Percentiles rank a stretch among this genome's conserved stretches.
Evolutionary conservation across 805 yeast species (phyloP).

Genomic region (Kodamaea neixiangensis): DNA sequence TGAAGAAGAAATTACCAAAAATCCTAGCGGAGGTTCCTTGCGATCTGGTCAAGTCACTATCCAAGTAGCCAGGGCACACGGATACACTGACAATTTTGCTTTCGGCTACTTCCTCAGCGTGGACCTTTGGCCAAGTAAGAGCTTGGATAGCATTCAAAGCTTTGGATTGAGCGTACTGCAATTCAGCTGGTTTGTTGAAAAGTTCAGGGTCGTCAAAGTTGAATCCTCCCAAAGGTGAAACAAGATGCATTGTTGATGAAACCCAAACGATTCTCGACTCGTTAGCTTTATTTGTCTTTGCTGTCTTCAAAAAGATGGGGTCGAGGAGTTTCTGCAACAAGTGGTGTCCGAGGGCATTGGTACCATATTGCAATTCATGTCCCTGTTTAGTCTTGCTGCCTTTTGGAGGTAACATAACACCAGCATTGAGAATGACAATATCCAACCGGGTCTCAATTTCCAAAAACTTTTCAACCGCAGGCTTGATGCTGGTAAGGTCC

Average conservation of each 20-base stretch:
- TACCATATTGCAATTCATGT: conserved; percentile 47
- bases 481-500: conserved; percentile 14
- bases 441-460: conserved; percentile 17
- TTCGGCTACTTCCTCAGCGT: conserved; percentile 22
- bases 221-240: conserved; percentile 33
- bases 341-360: conserved; percentile 49
- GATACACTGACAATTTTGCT: conserved; percentile 32
- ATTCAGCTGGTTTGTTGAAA: conserved; percentile 15
- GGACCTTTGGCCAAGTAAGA: conserved; percentile 32
- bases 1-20: conserved; percentile 10
- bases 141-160: conserved; percentile 41
- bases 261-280: conserved; percentile 48
- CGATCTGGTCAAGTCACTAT: conserved; percentile 35
- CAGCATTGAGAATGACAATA: conserved; percentile 27
- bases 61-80: conserved; percentile 44
- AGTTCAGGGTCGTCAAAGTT: conserved; percentile 28
- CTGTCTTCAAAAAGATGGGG: conserved; percentile 38
- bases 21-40: conserved; percentile 13
- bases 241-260: conserved; percentile 38
- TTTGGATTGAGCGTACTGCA: conserved; percentile 46
- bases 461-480: conserved; percentile 28
- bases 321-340: conserved; percentile 41
- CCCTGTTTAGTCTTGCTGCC: conserved; percentile 44
- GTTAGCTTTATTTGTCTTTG: conserved; percentile 21
- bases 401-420: conserved; percentile 39